Base-by-base conservation (phyloP, 352 stramenopile species). In the Globisporangium mamillatum region DNA sequence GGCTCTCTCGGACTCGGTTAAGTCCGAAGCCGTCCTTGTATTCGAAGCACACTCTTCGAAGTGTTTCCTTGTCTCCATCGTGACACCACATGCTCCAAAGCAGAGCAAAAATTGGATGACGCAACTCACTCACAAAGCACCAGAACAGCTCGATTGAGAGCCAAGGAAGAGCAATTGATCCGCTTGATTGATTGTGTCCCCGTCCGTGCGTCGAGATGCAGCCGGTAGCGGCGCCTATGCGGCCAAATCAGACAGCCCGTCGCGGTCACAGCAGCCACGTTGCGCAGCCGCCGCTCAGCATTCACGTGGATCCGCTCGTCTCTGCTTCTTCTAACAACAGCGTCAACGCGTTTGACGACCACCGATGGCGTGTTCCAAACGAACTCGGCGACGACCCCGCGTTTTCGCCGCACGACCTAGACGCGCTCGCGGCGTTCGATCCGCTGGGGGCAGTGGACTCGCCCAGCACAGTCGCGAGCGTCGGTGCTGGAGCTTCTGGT, bases 101-200 rank as follows among this genome's bases (percentile, higher is more conserved):
- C 9, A 27, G 32, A 9, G 32, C 32, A 38, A 38, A 38, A 12
- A 14, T 25, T 60, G 55, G 55, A 60, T 60, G 55, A 60, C 55
- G 55, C 55, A 60, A 60, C 55, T 60, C 55, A 14, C 16, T 38
- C 53, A 41, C 27, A 44, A 60, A 60, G 55, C 29, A 60, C 55
- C 29, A 44, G 55, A 46, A 46, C 54, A 25, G 27, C 27, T 24
- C 16, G 5, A 16, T 20, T 59, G 41, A 20, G 16, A n/a, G 16
- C 5, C 1, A 50, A n/a, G 16, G 44, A 52, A 52, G 44, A 52
- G 8, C 29, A 32, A 32, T 32, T 32, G 29, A 24, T 22, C 44
- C 18, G 5, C 10, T 52, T 20, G 6, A 22, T 20, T 22, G 44
- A 22, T 20, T 22, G 18, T 24, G 44, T 52, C 41, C 41, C 41